Conservation (phyloP, 768 basidiomycete species). For the Hirschioporus abietinus region DNA sequence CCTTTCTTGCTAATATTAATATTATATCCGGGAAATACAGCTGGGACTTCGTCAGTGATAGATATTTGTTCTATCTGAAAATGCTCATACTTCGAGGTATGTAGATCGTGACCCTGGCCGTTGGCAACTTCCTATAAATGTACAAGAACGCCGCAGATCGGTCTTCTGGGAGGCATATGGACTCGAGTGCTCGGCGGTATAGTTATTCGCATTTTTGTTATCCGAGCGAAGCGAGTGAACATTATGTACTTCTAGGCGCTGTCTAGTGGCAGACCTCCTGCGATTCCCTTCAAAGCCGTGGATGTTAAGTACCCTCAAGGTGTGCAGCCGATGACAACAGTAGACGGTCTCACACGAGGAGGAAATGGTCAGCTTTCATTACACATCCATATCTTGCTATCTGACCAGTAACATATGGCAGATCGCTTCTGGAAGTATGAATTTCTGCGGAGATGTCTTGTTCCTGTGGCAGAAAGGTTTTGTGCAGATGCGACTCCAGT, state of each 20-base stretch:
- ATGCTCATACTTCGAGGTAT: slow-evolving; percentile 17
- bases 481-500: slow-evolving; percentile 51
- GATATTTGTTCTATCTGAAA: slow-evolving; percentile 16
- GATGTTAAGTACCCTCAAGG: background rate
- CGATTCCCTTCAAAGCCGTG: background rate
- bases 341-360: background rate
- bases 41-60: slow-evolving; percentile 58
- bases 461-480: slow-evolving; percentile 37
- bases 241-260: background rate
- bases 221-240: background rate
- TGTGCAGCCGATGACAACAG: background rate
- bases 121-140: slow-evolving; percentile 58
- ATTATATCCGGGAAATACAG: slow-evolving; percentile 25
- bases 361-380: background rate
- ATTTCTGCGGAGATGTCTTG: background rate
- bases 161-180: slow-evolving; percentile 72
- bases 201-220: slow-evolving; percentile 17
- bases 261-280: slow-evolving; percentile 7
- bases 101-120: slow-evolving; percentile 70
- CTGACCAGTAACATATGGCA: background rate
- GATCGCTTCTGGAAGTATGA: background rate
- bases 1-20: background rate
- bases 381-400: background rate
- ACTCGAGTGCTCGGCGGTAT: slow-evolving; percentile 35
- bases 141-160: slow-evolving; percentile 52